Conservation (phyloP, 495 filamentous ascomycete species). For the Neurospora tetrasperma region DNA sequence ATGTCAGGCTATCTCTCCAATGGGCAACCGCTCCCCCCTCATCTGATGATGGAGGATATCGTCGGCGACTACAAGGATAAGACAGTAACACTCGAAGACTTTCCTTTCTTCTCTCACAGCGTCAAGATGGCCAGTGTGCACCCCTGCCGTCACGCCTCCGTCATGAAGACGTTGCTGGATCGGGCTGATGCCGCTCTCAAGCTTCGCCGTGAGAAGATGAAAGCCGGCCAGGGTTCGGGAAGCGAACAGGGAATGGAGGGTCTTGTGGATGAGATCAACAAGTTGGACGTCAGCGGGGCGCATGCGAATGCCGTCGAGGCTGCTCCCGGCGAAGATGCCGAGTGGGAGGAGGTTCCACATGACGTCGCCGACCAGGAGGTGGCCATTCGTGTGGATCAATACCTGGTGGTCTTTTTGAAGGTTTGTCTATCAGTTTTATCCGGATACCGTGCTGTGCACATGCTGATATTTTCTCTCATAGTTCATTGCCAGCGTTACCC, state of each 20-base stretch:
- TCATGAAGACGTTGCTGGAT: constrained; percentile 97
- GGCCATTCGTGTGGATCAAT: constrained; percentile 93
- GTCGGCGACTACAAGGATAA: constrained; percentile 99
- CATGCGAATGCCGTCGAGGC: constrained; percentile 21
- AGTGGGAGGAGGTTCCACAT: constrained; percentile 74
- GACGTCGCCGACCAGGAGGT: constrained; percentile 67
- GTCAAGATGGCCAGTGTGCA: constrained; percentile 96
- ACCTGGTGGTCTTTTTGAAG: constrained; percentile 94
- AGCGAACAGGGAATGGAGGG: constrained; percentile 45
- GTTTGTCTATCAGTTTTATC: constrained; percentile 6
- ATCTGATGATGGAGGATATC: constrained; percentile 98
- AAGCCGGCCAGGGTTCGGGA: constrained; percentile 34
- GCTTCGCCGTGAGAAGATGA: constrained; percentile 71
- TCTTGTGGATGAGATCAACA: constrained; percentile 50
- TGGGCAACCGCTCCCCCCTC: constrained; percentile 74
- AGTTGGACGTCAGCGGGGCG: constrained; percentile 34
- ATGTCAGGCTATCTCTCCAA: constrained; percentile 80
- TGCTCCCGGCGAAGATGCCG: constrained; percentile 45
- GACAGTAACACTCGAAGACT: constrained; percentile 96
- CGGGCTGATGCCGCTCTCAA: constrained; percentile 90
- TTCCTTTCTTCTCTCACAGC: constrained; percentile 74
- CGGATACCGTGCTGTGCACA: neutral
- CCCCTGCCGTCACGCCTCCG: constrained; percentile 82
- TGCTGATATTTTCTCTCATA: constrained; percentile 18
- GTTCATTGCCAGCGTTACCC: constrained; percentile 96